A percentile compares a stretch with the other conserved stretches of the same genome.
Evolutionary conservation across 352 stramenopile genomes (phyloP).

Genomic region (Blastocystis sp.): DNA sequence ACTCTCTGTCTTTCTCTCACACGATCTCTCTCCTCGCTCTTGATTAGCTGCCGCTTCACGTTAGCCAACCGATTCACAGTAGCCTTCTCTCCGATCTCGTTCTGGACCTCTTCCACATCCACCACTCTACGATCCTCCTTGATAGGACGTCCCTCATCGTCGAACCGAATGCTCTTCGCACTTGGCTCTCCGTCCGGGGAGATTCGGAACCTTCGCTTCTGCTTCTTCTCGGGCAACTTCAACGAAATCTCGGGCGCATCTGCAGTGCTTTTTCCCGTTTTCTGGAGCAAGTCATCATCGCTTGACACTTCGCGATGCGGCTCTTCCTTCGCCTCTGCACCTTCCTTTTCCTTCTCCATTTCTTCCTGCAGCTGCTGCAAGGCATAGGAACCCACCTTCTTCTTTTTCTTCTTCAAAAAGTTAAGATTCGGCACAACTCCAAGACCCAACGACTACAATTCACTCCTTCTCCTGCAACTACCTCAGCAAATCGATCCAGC

Average conservation of each 20-base stretch:
- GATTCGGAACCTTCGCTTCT: conserved; percentile 67
- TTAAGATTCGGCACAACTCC: conserved; percentile 81
- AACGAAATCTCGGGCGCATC: conserved; percentile 29
- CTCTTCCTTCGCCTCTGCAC: conserved; percentile 65
- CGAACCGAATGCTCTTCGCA: conserved; percentile 81
- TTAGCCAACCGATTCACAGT: conserved; percentile 68
- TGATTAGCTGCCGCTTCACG: conserved; percentile 74
- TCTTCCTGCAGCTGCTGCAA: conserved; percentile 93
- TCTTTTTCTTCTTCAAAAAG: conserved; percentile 70
- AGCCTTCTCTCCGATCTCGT: conserved; percentile 68
- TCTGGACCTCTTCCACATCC: conserved; percentile 54
- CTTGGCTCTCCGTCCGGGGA: conserved; percentile 72
- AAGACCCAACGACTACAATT: conserved; percentile 79
- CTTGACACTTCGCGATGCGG: conserved; percentile 60
- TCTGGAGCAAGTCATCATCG: conserved; percentile 80
- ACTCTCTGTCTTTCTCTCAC: conserved; percentile 77
- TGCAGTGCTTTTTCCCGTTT: conserved; percentile 75
- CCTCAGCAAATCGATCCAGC: conserved; percentile 80
- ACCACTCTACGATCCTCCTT: background rate
- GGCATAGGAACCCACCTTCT: conserved; percentile 94
- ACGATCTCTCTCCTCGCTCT: conserved; percentile 75
- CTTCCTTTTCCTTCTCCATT: conserved; percentile 86
- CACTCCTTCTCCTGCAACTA: background rate
- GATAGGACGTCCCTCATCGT: conserved; percentile 81
- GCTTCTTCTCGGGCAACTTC: conserved; percentile 65